Evolutionary conservation across 2,329 filamentous ascomycete species (phyloP), one percentile per base, ranked within the genome.

Genomic region (Penicillium sp.): DNA sequence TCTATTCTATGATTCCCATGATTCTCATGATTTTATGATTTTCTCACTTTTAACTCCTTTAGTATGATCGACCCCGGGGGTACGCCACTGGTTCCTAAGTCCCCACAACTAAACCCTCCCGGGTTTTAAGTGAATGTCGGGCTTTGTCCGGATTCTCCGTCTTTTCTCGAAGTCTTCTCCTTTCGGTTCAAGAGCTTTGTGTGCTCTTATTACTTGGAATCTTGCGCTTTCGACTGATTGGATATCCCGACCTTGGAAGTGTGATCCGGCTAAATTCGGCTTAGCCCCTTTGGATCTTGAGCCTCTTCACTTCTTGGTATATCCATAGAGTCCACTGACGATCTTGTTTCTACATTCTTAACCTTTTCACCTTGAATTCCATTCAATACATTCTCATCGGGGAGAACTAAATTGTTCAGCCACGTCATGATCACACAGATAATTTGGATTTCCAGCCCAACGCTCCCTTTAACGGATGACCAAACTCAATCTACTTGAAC

Each of bases 401-500:
- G 10, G 33, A 15, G 11, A 31, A 31, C 19, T 4, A 29, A 23
- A 46, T 56, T 57, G 57, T 61, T 58, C 58, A 64, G 59, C 47
- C 49, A 48, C 46, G 34, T 56, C 57, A 46, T 53, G 40, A 49
- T 46, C 50, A 45, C 29, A 49, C 50, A 54, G 36, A 52, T 31
- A 53, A 40, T 34, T 43, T 50, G 59, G 55, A 55, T 56, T 45
- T 25, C 55, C 46, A 40, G 51, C 48, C 23, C 27, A 39, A 50
- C 36, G 23, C 45, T 34, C 38, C 61, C 58, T 53, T 58, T 47
- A 59, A 64, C 64, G 61, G 64, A 75, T 75, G 71, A 68, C 70
- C 31, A 69, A 71, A 55, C 64, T 64, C 50, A 66, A 55, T 56
- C 58, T 69, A 9, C 63, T 72, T 8, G 72, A 76, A 63, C 68